Base-by-base conservation (phyloP, 306 rosid species). In the Fragaria vesca region DNA sequence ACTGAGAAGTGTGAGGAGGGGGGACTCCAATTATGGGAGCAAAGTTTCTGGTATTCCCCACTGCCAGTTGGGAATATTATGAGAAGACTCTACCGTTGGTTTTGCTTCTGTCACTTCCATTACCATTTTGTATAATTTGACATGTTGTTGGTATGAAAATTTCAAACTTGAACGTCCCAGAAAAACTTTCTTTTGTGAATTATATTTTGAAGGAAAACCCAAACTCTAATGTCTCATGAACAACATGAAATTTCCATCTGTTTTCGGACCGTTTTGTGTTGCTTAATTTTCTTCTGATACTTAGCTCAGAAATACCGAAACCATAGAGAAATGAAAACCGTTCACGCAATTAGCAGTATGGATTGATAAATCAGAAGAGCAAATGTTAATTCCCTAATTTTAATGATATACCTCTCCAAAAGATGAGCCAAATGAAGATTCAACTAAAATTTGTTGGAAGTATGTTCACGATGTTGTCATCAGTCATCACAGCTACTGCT, bases 81-180 rank as follows among this genome's bases (percentile, higher is more conserved):
- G 80, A 26, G 66, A 66, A 84, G 78, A 78, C 80, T 66, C 80
- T 66, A 34, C 88, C 87, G 79, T 78, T 67, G 32, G 73, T 68
- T 72, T 82, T 87, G 88, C 85, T 85, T 75, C 69, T 9, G 60
- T 72, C 71, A 84, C 78, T 78, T 71, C 73, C 46, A 46, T 80
- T 76, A 75, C 24, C 67, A 6, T 38, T 38, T 47, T 45, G 43
- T 30, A 54, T 61, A 63, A 28, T 77, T 66, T 13, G 67, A 28
- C 73, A 69, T 75, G 57, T 71, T 57, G 45, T 71, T 68, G 45
- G 70, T 72, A 66, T 50, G 54, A 76, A 9, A 15, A 18, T 48
- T 48, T 60, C 75, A 72, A 72, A 73, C 75, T 38, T 60, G 75
- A 72, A 61, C 66, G 16, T 4, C 66, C 38, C 12, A 3, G 42